phyloP scores from a whole-genome alignment of 768 basidiomycete genomes.

The Amanita molliuscula region DNA sequence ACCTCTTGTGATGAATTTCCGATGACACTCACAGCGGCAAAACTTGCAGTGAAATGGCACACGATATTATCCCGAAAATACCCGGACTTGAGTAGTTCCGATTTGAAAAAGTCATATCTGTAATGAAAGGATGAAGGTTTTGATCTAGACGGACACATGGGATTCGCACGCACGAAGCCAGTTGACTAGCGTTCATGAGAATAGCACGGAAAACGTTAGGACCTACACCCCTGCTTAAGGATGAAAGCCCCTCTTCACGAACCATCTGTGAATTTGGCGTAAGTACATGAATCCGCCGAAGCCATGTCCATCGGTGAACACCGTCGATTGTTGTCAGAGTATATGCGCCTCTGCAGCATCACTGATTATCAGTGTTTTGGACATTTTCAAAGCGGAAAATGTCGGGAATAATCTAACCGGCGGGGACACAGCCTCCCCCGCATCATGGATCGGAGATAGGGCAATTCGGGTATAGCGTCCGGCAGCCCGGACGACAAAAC shows the following conservation, averaged over 20 bases:
- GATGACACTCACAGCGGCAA: slow-evolving; percentile 59
- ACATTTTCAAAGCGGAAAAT: background rate
- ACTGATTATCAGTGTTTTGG: background rate
- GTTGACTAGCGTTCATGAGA: slow-evolving; percentile 87
- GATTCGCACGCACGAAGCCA: slow-evolving; percentile 59
- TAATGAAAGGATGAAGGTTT: background rate
- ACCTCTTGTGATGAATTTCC: background rate
- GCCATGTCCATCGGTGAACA: background rate
- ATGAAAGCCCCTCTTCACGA: slow-evolving; percentile 72
- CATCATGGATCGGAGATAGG: background rate
- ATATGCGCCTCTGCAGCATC: background rate
- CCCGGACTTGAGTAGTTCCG: slow-evolving; percentile 58
- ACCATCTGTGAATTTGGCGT: slow-evolving; percentile 50
- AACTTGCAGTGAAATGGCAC: slow-evolving; percentile 79
- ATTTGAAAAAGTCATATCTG: slow-evolving; percentile 90
- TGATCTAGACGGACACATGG: background rate
- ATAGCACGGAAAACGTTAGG: slow-evolving; percentile 84
- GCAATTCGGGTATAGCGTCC: background rate
- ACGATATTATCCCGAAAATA: slow-evolving; percentile 77
- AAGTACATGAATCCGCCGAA: background rate
- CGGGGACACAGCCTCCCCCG: slow-evolving; percentile 1
- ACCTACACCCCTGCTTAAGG: slow-evolving; percentile 64
- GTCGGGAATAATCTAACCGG: background rate
- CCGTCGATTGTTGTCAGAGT: background rate
- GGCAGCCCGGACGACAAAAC: background rate